A percentile compares a stretch with the other conserved stretches of the same genome.
Evolutionary conservation across 2,329 filamentous ascomycete genomes (phyloP).

Genomic region (Epichloe hybrida): DNA sequence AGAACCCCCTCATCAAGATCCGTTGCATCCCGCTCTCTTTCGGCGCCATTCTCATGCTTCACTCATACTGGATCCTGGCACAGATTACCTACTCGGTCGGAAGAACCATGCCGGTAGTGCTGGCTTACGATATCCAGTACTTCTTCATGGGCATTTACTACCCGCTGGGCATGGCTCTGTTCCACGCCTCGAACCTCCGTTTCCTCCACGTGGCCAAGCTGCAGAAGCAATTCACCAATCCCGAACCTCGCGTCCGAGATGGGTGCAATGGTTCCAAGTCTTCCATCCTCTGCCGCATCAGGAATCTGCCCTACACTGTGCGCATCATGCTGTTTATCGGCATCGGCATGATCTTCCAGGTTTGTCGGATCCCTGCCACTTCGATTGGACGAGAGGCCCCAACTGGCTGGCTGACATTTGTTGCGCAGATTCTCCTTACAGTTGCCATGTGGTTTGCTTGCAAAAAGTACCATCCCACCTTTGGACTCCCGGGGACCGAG

Average conservation of each 20-base stretch:
- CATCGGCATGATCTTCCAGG: neutral
- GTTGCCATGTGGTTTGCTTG: constrained; percentile 42
- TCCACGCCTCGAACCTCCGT: constrained; percentile 48
- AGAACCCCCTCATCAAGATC: constrained; percentile 23
- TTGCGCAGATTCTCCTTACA: constrained; percentile 34
- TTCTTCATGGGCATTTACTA: constrained; percentile 54
- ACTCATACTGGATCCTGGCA: constrained; percentile 25
- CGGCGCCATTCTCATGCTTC: constrained; percentile 23
- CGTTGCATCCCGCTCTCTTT: constrained; percentile 24
- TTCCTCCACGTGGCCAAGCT: constrained; percentile 42
- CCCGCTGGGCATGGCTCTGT: constrained; percentile 51
- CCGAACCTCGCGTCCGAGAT: constrained; percentile 8
- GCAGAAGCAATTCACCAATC: constrained; percentile 12
- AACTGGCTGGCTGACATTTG: neutral
- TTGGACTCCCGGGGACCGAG: constrained; percentile 27
- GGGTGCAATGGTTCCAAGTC: neutral
- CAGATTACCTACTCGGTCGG: constrained; percentile 31
- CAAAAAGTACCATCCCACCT: constrained; percentile 42
- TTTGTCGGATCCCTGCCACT: neutral
- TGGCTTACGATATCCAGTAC: constrained; percentile 38
- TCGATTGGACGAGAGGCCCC: neutral
- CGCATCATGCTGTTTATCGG: neutral
- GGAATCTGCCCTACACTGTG: neutral
- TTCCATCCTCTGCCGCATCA: constrained; percentile 6
- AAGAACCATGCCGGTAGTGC: constrained; percentile 23